phyloP scores from a whole-genome alignment of 169 alveolate genomes.

The Condylostoma magnum region DNA sequence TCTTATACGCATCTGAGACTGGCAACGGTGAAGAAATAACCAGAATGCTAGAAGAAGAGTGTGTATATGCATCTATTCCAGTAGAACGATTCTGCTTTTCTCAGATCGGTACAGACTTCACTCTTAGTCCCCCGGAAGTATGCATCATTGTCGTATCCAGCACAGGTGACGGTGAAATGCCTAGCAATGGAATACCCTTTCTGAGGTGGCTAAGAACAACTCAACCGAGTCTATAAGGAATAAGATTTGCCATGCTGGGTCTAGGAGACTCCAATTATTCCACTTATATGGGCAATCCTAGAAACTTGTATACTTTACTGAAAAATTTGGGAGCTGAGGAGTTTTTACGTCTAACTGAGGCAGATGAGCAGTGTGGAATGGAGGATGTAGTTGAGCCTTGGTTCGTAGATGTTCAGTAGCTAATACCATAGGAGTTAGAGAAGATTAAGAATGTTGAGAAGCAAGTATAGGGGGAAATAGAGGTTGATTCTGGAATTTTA shows the following conservation, averaged over 20 bases:
- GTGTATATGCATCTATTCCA: not conserved
- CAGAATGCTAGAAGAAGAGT: constrained; percentile 6
- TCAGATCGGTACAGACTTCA: constrained; percentile 24
- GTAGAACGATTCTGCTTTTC: constrained; percentile 14
- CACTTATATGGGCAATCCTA: constrained; percentile 37
- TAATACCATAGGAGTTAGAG: not conserved
- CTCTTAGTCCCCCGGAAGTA: constrained; percentile 13
- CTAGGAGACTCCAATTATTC: constrained; percentile 50
- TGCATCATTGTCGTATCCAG: constrained; percentile 33
- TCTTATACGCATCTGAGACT: constrained; percentile 50
- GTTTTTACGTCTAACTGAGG: constrained; percentile 45
- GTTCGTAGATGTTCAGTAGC: constrained; percentile 36
- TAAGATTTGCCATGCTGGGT: constrained; percentile 38
- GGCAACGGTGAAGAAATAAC: constrained; percentile 57
- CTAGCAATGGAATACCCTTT: constrained; percentile 42
- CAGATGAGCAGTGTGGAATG: constrained; percentile 43
- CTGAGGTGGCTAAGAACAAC: constrained; percentile 25
- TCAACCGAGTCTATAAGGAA: not conserved
- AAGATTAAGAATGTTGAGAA: not conserved
- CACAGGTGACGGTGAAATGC: constrained; percentile 54
- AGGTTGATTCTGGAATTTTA: not conserved
- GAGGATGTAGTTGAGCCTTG: constrained; percentile 46
- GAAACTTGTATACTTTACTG: constrained; percentile 18
- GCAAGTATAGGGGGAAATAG: not conserved
- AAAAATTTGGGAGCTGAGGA: constrained; percentile 33